These are phyloP conservation scores for Trichoderma semiorbis DNA, from an alignment of 2,329 filamentous ascomycete genomes.

Conservation along the genomic window DNA sequence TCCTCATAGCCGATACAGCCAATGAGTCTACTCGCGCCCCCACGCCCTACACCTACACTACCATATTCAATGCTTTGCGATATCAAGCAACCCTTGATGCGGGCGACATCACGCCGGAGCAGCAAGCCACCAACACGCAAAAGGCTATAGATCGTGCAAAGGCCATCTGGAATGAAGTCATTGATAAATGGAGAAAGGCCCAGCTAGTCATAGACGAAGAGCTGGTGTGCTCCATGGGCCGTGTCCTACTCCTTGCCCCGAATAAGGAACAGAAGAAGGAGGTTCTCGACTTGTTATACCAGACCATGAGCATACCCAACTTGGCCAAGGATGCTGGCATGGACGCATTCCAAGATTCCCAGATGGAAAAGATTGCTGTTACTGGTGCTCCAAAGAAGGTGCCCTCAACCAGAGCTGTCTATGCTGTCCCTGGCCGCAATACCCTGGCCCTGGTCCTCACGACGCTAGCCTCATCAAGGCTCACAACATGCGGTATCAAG, in stretches of 20 bases:
- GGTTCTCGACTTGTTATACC: constrained; percentile 71
- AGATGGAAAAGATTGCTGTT: constrained; percentile 25
- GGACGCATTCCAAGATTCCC: constrained; percentile 22
- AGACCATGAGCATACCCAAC: constrained; percentile 74
- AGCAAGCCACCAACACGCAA: constrained; percentile 34
- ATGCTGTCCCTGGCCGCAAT: constrained; percentile 49
- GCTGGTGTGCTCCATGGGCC: constrained; percentile 77
- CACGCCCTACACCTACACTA: constrained; percentile 71
- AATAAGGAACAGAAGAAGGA: constrained; percentile 61
- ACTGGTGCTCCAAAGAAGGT: constrained; percentile 18
- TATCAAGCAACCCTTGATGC: constrained; percentile 27
- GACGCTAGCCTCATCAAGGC: constrained; percentile 57
- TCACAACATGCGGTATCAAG: constrained; percentile 58
- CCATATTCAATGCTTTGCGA: constrained; percentile 74
- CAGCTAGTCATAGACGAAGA: constrained; percentile 71
- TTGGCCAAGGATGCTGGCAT: constrained; percentile 35
- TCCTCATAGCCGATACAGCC: constrained; percentile 69
- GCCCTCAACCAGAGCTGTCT: constrained; percentile 26
- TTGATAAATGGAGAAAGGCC: constrained; percentile 70
- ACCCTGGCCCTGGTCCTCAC: constrained; percentile 67
- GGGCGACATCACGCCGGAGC: constrained; percentile 28
- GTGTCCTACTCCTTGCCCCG: constrained; percentile 65
- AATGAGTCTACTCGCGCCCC: constrained; percentile 63
- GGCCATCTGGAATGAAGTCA: constrained; percentile 75
- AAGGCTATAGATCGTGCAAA: constrained; percentile 63